Base-by-base conservation (phyloP, 768 basidiomycete genomes). In the Pisolithus sp. region DNA sequence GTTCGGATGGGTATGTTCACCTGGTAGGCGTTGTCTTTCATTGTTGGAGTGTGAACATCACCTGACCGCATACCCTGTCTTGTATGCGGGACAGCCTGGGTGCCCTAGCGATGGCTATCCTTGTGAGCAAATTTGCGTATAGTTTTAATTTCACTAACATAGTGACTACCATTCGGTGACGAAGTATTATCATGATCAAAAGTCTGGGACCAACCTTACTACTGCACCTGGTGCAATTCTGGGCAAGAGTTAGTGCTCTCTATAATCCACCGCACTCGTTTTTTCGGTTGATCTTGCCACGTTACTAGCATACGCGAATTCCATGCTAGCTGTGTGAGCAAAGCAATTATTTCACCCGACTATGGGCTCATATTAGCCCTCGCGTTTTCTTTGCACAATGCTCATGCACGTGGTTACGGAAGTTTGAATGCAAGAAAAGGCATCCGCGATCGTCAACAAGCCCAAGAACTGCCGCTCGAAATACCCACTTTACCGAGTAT, bases 261-360 rank as follows among this genome's bases (percentile, higher is more conserved):
- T 41, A 7, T 41, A 18, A 0, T 36, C 45, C 55, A n/a, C 10
- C 15, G 0, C 15, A 37, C 23, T 7, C 24, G n/a, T 17, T 20
- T 2, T n/a, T 21, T 40, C 20, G 12, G 50, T 15, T 8, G 12
- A 34, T 18, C 23, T 49, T 5, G 51, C 7, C 5, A 7, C 4
- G 30, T 10, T 28, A 8, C 18, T 34, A 64, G 63, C 54, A 24
- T 64, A 59, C 20, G 7, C 43, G 26, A 64, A 66, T 28, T 66
- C 59, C n/a, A 59, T 61, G 55, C 38, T 66, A 10, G 41, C 59
- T 10, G 62, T 64, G 63, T 64, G 44, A 54, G 63, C 24, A 13
- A 23, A 26, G 13, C 15, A 15, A 13, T 34, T 5, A 34, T 34
- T 34, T 34, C 13, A 34, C 34, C 13, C 13, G 34, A 34, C 12